Evolutionary conservation across 2,329 filamentous ascomycete species (phyloP), one percentile per base, ranked within the genome.

Genomic region (Neopestalotiopsis sp.): DNA sequence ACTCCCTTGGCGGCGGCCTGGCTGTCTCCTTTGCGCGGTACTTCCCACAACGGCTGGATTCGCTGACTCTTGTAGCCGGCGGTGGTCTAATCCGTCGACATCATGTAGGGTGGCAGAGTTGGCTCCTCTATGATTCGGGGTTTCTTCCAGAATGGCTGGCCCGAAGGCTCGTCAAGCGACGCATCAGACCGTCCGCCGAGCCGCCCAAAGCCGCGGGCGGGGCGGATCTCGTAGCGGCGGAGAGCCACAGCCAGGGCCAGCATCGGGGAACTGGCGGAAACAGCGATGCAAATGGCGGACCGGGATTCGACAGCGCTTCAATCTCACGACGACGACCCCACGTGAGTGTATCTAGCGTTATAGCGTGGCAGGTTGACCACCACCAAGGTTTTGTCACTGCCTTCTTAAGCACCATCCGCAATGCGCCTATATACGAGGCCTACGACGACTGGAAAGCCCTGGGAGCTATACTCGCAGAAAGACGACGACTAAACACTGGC

Each of bases 1-100:
- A 96, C 78, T 94, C 92, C 0, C 84, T 97, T 0, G 94, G 94
- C 60, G 94, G 94, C 45, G 92, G 91, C 14, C 87, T 97, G 56
- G 86, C 88, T 1, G 90, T 89, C 10, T 85, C 89, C 24, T 95
- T 96, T 76, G 87, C 92, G 1, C 85, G 87, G 1, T 89, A 89
- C 75, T 93, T 94, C 75, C 89, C 92, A 0, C 80, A 88, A 49
- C 81, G 92, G 56, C 81, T 95, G 13, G 84, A 85, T 6, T 89
- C 87, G 4, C 81, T 94, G 17, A 84, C 90, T 4, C 84, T 95
- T 20, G 80, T 95, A 52, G 91, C 91, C 0, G 90, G 91, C 0
- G 84, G 88, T 2, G 93, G 93, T 0, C 81, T 95, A 13, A 84
- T 95, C 63, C 86, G 92, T n/a, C 79, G 82, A 4, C 81, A 82